Conservation (phyloP, 805 yeast species). For the Sugiyamaella boreocaroliniensis region DNA sequence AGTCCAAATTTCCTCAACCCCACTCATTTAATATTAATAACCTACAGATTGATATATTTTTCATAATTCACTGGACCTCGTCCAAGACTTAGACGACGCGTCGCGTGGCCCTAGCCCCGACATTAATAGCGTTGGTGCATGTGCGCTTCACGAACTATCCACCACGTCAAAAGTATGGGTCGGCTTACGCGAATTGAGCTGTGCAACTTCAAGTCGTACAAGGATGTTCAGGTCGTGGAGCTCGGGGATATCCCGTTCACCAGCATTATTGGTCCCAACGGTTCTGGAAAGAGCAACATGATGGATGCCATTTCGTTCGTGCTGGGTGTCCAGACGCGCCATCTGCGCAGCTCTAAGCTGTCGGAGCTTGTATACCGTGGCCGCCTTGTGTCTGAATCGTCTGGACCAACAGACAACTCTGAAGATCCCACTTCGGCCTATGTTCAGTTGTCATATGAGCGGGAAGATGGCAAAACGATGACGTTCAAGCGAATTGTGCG, state of each 20-base stretch:
- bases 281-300: conserved; percentile 94
- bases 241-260: conserved; percentile 78
- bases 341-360: conserved; percentile 65
- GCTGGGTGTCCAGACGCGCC: conserved; percentile 70
- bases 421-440: conserved; percentile 52
- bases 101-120: not conserved
- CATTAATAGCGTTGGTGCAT: not conserved
- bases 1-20: no score
- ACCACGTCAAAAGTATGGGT: conserved; percentile 52
- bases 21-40: no score
- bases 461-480: conserved; percentile 48
- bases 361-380: conserved; percentile 82
- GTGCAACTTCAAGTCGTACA: conserved; percentile 85
- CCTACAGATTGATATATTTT: no score
- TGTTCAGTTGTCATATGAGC: conserved; percentile 72
- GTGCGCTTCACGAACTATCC: not conserved
- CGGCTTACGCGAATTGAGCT: conserved; percentile 71
- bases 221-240: conserved; percentile 67
- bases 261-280: conserved; percentile 96
- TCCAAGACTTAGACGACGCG: not conserved
- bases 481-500: conserved; percentile 49
- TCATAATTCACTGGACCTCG: no score
- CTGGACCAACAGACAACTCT: conserved; percentile 23
- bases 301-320: conserved; percentile 97
- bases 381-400: conserved; percentile 32